Evolutionary conservation across 352 stramenopile genomes (phyloP).

Genomic region (Pythium oligandrum): DNA sequence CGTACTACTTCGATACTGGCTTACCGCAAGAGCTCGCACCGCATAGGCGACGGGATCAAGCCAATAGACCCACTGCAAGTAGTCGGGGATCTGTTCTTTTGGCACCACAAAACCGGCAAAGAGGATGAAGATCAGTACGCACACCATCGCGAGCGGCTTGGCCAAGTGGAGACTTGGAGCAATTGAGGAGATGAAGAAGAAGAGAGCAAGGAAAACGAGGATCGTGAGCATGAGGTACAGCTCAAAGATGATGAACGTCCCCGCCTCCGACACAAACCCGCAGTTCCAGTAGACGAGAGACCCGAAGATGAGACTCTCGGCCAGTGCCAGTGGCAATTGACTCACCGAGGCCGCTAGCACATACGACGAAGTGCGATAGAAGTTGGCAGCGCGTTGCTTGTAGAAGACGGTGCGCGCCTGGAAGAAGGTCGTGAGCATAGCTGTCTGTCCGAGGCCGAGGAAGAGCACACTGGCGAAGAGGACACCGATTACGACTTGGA

Average conservation of each 20-base stretch:
- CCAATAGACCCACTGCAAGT: constrained; percentile 71
- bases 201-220: constrained; percentile 39
- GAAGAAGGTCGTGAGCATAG: constrained; percentile 79
- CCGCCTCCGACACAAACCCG: constrained; percentile 46
- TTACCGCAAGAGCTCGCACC: constrained; percentile 36
- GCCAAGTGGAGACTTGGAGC: constrained; percentile 41
- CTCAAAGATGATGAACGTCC: constrained; percentile 70
- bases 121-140: constrained; percentile 57
- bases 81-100: constrained; percentile 46
- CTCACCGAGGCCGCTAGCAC: constrained; percentile 48
- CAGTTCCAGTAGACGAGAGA: constrained; percentile 86
- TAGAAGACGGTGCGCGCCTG: constrained; percentile 72
- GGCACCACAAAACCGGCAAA: constrained; percentile 59
- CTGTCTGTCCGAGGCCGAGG: constrained; percentile 66
- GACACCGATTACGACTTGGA: constrained; percentile 68
- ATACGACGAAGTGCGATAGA: constrained; percentile 82
- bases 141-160: constrained; percentile 53
- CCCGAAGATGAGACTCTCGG: constrained; percentile 82
- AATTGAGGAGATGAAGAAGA: constrained; percentile 47
- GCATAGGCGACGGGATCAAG: constrained; percentile 61
- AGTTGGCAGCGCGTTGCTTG: constrained; percentile 84
- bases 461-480: constrained; percentile 85
- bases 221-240: constrained; percentile 61
- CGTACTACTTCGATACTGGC: constrained; percentile 34
- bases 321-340: constrained; percentile 48